Evolutionary conservation across 2,329 filamentous ascomycete genomes (phyloP).

Genomic region (Colletotrichum musae): DNA sequence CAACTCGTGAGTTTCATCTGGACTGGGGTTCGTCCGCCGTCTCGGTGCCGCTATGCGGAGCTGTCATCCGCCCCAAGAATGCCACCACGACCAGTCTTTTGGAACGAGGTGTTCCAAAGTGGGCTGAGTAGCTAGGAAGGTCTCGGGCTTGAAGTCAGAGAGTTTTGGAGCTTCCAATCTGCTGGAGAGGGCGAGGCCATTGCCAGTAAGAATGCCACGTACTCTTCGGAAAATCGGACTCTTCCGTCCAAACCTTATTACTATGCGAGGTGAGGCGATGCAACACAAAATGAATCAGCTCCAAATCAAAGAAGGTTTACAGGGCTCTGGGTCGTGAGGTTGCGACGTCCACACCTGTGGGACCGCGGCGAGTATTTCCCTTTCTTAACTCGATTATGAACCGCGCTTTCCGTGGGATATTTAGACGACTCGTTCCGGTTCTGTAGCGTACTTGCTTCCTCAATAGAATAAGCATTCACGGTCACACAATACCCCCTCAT

Average conservation of each 20-base stretch:
- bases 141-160: too few relatives aligned
- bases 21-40: slow-evolving; percentile 5
- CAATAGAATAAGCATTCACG: background rate
- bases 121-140: too few relatives aligned
- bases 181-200: too few relatives aligned
- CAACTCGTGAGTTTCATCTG: slow-evolving; percentile 19
- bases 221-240: too few relatives aligned
- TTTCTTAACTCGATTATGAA: background rate
- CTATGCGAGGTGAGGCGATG: background rate
- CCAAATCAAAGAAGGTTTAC: slow-evolving; percentile 8
- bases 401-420: background rate
- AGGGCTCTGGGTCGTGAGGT: slow-evolving; percentile 1
- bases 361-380: background rate
- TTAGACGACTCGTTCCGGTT: background rate
- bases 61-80: too few relatives aligned
- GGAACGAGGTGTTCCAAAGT: too few relatives aligned
- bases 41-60: background rate
- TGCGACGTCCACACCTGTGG: background rate
- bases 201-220: too few relatives aligned
- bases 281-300: slow-evolving; percentile 13
- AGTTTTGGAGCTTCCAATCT: too few relatives aligned
- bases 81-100: too few relatives aligned
- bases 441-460: background rate
- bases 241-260: slow-evolving; percentile 2
- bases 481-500: background rate